phyloP scores from a whole-genome alignment of 2,329 filamentous ascomycete genomes.

The Cladobotryum protrusum region DNA sequence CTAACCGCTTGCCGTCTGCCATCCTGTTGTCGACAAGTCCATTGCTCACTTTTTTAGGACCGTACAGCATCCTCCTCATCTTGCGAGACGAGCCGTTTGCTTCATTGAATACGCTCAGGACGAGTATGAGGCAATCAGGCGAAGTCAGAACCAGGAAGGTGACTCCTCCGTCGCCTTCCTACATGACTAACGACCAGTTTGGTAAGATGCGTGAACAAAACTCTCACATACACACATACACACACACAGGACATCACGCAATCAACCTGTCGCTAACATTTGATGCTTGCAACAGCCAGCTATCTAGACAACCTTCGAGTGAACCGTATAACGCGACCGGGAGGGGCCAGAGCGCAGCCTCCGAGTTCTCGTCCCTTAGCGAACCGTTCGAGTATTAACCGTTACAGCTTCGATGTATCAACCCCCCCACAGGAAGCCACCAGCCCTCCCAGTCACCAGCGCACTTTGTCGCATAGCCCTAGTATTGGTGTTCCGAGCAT shows the following conservation, averaged over 20 bases:
- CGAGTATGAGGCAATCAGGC: constrained; percentile 24
- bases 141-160: constrained; percentile 44
- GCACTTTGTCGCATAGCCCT: constrained; percentile 26
- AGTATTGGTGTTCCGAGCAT: constrained; percentile 41
- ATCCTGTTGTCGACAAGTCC: not conserved
- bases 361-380: constrained; percentile 28
- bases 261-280: constrained; percentile 16
- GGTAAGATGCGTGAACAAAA: constrained; percentile 36
- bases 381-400: constrained; percentile 25
- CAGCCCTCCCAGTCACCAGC: constrained; percentile 17
- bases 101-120: not conserved
- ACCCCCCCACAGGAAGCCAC: constrained; percentile 22
- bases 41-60: constrained; percentile 4
- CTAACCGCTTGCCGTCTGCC: not conserved
- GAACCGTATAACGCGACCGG: constrained; percentile 61
- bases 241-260: not conserved
- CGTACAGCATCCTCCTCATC: not conserved
- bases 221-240: too few species aligned
- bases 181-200: constrained; percentile 63
- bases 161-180: constrained; percentile 54
- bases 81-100: not conserved
- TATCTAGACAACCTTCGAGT: constrained; percentile 67
- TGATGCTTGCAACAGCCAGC: constrained; percentile 42
- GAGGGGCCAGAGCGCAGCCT: constrained; percentile 61
- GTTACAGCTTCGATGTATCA: constrained; percentile 26